Conservation (phyloP, 2,329 filamentous ascomycete species). For the Alternaria longipes region DNA sequence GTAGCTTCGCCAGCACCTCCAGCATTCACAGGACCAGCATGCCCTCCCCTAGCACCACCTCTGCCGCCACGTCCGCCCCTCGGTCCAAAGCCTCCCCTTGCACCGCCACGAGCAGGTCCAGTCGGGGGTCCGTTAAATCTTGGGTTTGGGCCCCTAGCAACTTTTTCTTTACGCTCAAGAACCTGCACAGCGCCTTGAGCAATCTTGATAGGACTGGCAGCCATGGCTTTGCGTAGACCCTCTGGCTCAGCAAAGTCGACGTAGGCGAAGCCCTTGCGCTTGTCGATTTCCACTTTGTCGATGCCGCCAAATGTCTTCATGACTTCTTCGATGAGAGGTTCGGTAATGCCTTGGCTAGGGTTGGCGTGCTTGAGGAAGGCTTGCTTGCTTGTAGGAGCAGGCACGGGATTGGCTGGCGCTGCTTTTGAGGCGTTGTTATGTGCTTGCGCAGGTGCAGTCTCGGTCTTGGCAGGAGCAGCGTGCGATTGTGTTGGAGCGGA, state of each 20-base stretch:
- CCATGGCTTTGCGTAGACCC: slow-evolving; percentile 78
- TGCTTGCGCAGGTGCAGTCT: slow-evolving; percentile 19
- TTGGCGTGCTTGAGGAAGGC: slow-evolving; percentile 69
- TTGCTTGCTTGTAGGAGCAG: slow-evolving; percentile 59
- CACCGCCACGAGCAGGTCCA: slow-evolving; percentile 41
- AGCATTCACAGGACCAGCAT: slow-evolving; percentile 22
- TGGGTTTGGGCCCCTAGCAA: slow-evolving; percentile 38
- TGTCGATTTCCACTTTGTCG: slow-evolving; percentile 87
- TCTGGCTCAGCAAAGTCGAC: slow-evolving; percentile 83
- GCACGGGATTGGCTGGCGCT: slow-evolving; percentile 26
- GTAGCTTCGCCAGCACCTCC: slow-evolving; percentile 19
- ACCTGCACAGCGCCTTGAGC: slow-evolving; percentile 89
- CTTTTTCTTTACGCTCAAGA: slow-evolving; percentile 76
- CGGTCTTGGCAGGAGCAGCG: slow-evolving; percentile 24
- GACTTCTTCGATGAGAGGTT: slow-evolving; percentile 77
- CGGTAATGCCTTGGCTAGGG: slow-evolving; percentile 89
- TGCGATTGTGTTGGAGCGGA: slow-evolving; percentile 29
- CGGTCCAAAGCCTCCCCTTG: slow-evolving; percentile 44
- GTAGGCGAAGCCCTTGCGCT: slow-evolving; percentile 93
- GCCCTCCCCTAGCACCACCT: slow-evolving; percentile 43
- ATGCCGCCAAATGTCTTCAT: slow-evolving; percentile 79
- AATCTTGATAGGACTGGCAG: slow-evolving; percentile 81
- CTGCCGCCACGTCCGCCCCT: slow-evolving; percentile 49
- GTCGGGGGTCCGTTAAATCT: slow-evolving; percentile 41
- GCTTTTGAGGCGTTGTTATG: slow-evolving; percentile 16